These are phyloP conservation scores for Collariella sp. DNA, from an alignment of 495 filamentous ascomycete species.

Conservation along the genomic window DNA sequence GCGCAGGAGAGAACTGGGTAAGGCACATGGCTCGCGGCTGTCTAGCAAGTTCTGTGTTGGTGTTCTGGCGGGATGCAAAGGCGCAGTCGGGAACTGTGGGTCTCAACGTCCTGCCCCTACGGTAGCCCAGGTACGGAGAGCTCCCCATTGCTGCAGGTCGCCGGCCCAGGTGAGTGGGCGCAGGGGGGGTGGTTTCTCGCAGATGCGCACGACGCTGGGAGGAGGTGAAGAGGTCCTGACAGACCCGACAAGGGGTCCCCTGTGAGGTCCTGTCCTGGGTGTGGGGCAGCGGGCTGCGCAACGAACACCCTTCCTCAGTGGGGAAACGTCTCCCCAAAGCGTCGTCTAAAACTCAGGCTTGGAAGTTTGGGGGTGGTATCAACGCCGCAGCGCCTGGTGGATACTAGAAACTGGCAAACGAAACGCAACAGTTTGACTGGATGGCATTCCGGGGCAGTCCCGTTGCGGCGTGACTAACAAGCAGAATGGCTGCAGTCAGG, in stretches of 20 bases:
- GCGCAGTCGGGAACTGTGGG: slow-evolving; percentile 15
- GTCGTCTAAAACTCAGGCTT: neutral
- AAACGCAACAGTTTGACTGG: slow-evolving; percentile 6
- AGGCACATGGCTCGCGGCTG: slow-evolving; percentile 11
- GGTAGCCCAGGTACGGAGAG: slow-evolving; percentile 6
- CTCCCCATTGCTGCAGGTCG: neutral
- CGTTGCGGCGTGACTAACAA: slow-evolving; percentile 16
- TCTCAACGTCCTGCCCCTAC: neutral
- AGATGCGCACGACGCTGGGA: slow-evolving; percentile 8
- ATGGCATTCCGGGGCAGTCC: slow-evolving; percentile 9
- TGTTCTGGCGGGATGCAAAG: slow-evolving; percentile 14
- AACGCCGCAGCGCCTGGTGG: slow-evolving; percentile 3
- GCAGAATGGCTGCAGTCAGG: neutral
- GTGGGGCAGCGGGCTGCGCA: slow-evolving; percentile 4
- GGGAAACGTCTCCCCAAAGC: neutral
- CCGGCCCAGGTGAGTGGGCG: neutral
- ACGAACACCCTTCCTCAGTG: neutral
- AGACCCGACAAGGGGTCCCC: slow-evolving; percentile 3
- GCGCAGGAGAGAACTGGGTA: slow-evolving; percentile 19
- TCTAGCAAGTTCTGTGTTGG: slow-evolving; percentile 7
- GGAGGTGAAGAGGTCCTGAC: neutral
- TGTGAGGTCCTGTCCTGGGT: neutral
- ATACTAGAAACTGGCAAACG: slow-evolving; percentile 2
- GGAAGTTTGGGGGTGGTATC: neutral
- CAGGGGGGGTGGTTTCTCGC: neutral